Evolutionary conservation across 495 filamentous ascomycete genomes (phyloP), one percentile per base, ranked within the genome.

Genomic region (Acidomyces sp.): DNA sequence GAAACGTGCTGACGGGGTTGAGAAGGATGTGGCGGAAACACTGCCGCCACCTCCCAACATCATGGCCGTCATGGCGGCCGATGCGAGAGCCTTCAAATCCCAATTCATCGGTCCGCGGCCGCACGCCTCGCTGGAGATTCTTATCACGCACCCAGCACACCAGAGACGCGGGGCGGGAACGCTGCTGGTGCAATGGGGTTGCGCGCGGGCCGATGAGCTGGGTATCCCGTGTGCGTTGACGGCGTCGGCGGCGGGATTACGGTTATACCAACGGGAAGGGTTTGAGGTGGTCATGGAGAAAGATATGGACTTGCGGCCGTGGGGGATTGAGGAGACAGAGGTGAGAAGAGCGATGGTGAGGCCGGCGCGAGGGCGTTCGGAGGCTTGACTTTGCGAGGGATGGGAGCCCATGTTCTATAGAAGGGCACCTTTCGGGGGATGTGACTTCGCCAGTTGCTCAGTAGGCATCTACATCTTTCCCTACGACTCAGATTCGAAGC

Each of bases 81-180:
- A 18, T 7, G 18, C 20, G 36, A 41, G 21, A 17, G 22, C 12
- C 6, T 34, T 40, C 21, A 25, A 29, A 20, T 16, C 26, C 4
- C 29, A 40, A 21, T 40, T 25, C 13, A 21, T 50, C 15, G 43
- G 36, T n/a, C 18, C 4, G 12, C 19, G 25, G 12, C 32, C 34
- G 24, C 31, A 45, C 23, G 33, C 41, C 21, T 6, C 34, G 3
- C 36, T 51, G 22, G 3, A 21, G 5, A 21, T 49, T 28, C 34
- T 48, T 5, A 21, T 44, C 12, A 48, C 45, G 7, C 32, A 44
- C 20, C 49, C 49, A 11, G 6, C 30, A 3, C 49, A 52, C 34
- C 45, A 52, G 28, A 32, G 49, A 9, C 45, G 49, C n/a, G 49
- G 49, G 16, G 49, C 49, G 7, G 49, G 46, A 6, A 34, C 16